Evolutionary conservation across 345 rosid species (phyloP), one percentile per base, ranked within the genome.

Genomic region (Populus alba): DNA sequence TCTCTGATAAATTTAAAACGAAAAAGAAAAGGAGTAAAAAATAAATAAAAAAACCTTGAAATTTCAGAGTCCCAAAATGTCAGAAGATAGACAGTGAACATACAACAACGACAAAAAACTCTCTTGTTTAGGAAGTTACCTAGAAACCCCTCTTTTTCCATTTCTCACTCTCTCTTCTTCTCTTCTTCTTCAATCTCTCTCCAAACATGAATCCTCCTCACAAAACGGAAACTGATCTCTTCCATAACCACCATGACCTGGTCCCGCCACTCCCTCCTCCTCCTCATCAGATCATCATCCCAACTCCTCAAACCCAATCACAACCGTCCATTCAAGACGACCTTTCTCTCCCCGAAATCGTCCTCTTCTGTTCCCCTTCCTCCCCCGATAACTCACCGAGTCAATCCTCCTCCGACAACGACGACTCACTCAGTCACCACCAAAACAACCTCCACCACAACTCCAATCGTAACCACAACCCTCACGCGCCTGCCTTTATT

Each of bases 311-410:
- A 33, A 6, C 79, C 12, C 91, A 89, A 61, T 85, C 93, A 9
- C 92, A 73, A 35, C 89, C 91, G 51, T 86, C 92, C 77, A 77
- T 88, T 81, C 86, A 77, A 41, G 83, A 87, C 73, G 84, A 88
- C 80, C 86, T 87, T 80, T 81, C 79, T 10, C 86, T 93, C 66
- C 92, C 94, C 1, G 97, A 89, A 79, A 88, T 91, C 81, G 92
- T 85, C 53, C 92, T 93, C 51, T 47, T 47, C 51, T 15, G 51
- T 12, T 95, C 91, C 86, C 97, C 93, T 27, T 85, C 97, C 70
- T 90, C 94, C 22, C 88, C 97, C 53, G 92, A 84, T 27, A 91
- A 90, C 38, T 85, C 92, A 15, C 92, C 88, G 0, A 76, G 81
- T 49, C 87, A 83, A 15, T 90, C 94, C 72, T 85, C 89, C 63